Evolutionary conservation across 2,329 filamentous ascomycete species (phyloP), one percentile per base, ranked within the genome.

Genomic region (Hypoxylon sp.): DNA sequence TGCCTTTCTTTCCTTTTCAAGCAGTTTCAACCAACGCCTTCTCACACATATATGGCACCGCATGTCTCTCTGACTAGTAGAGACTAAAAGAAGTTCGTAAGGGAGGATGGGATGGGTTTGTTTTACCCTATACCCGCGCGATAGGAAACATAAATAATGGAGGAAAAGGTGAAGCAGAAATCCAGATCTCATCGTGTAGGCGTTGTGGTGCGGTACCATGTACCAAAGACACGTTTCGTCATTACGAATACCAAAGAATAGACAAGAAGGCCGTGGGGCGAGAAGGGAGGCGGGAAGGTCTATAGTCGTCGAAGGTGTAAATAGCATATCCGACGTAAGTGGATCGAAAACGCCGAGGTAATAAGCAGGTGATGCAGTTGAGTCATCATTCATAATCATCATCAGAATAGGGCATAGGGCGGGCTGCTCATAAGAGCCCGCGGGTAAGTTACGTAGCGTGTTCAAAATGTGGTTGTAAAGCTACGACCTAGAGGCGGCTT

Each of bases 401-500:
- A 26, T 71, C 50, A 71, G 46, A 50, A 33, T 52, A 44, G 50
- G 55, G 33, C 24, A 33, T 52, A 44, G 50, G 55, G 33, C 24
- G 29, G 29, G 26, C 9, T 24, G 51, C 50, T 52, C 60, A 26
- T 47, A 39, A 10, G 14, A 63, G 22, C 50, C 54, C 14, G 46
- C 24, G 33, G 42, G 46, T 29, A 13, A 13, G 55, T 51, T 46
- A 62, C 56, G 50, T 57, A 68, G 60, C 52, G 61, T 46, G 50
- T 61, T 78, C 75, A 83, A 67, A 82, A 80, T 39, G 73, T 74
- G 48, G 78, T 80, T 50, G 76, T 81, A 70, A 77, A 80, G 66
- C 78, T 82, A 63, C 79, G 80, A 67, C 77, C 78, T 56, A 81
- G 68, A 47, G 68, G 70, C 47, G 81, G 80, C 71, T 82, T 83